Evolutionary conservation across 1,139 yeast species (phyloP).

Genomic region (Hyphopichia pseudoburtonii): DNA sequence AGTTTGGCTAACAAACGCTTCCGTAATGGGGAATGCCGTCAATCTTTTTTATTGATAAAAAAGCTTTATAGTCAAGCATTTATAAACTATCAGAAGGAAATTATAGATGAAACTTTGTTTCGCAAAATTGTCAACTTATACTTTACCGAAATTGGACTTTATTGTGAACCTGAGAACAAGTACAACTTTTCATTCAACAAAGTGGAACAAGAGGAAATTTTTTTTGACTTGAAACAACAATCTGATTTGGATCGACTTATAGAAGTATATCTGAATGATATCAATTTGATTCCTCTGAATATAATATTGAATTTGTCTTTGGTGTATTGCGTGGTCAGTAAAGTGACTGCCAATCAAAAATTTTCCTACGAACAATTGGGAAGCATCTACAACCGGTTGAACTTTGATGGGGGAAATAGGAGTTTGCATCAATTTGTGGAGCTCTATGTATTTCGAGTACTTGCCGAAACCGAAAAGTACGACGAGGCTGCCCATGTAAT

Average conservation of each 20-base stretch:
- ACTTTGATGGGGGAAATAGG: conserved; percentile 18
- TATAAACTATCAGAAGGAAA: conserved; percentile 23
- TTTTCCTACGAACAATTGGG: conserved; percentile 9
- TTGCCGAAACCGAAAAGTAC: conserved; percentile 29
- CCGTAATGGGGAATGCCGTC: conserved; percentile 36
- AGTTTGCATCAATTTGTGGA: conserved; percentile 34
- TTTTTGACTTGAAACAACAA: conserved; percentile 19
- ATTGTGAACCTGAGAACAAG: conserved; percentile 16
- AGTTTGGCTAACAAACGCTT: conserved; percentile 41
- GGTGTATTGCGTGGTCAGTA: conserved; percentile 23
- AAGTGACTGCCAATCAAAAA: conserved; percentile 6
- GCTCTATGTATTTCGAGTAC: conserved; percentile 36
- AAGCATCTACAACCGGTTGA: conserved; percentile 11
- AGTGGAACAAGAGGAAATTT: conserved; percentile 13
- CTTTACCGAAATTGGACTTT: conserved; percentile 36
- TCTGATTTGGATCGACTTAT: conserved; percentile 23
- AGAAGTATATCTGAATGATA: conserved; percentile 17
- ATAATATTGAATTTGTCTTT: conserved; percentile 34
- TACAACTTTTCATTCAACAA: conserved; percentile 13
- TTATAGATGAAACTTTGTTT: conserved; percentile 29
- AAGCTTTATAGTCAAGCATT: conserved; percentile 24
- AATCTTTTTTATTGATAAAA: conserved; percentile 31
- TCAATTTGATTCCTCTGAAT: conserved; percentile 31
- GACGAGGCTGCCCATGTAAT: conserved; percentile 29
- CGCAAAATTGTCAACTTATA: conserved; percentile 37